A percentile compares a stretch with the other conserved stretches of the same genome.
Evolutionary conservation across 805 yeast species (phyloP).

Genomic region (Allodekkera sacchari): DNA sequence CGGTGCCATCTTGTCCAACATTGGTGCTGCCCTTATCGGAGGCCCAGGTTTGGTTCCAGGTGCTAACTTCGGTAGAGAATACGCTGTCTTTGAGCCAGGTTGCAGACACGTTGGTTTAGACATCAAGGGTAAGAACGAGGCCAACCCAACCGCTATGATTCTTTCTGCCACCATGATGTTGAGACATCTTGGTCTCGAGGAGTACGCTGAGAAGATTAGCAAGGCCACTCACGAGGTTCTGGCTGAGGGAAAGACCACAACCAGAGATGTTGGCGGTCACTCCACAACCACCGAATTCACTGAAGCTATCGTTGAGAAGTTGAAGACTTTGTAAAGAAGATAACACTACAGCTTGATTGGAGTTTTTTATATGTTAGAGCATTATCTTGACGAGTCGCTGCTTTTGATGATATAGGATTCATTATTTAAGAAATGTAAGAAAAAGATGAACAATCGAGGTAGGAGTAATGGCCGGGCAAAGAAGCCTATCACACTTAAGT

Average conservation of each 20-base stretch:
- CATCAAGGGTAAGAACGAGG: constrained; percentile 87
- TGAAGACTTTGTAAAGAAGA: constrained; percentile 26
- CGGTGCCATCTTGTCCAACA: constrained; percentile 95
- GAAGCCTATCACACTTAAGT: too few species aligned
- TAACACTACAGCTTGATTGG: neutral
- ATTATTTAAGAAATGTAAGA: neutral
- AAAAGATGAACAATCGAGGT: too few species aligned
- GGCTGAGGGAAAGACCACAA: constrained; percentile 77
- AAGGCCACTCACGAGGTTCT: constrained; percentile 85
- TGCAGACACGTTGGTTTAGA: constrained; percentile 99
- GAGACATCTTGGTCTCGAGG: constrained; percentile 88
- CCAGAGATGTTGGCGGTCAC: constrained; percentile 88
- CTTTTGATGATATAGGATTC: neutral
- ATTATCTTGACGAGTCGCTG: neutral
- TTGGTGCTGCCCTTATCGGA: constrained; percentile 95
- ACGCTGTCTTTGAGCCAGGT: constrained; percentile 98
- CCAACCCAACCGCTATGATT: constrained; percentile 98
- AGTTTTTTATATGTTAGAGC: neutral
- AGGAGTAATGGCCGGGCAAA: too few species aligned
- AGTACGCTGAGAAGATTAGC: constrained; percentile 78
- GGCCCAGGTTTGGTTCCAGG: constrained; percentile 99
- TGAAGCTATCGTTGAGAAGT: constrained; percentile 73
- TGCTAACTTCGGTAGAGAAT: constrained; percentile 95
- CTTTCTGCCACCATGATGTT: constrained; percentile 84
- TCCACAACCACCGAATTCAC: constrained; percentile 92